phyloP scores from a whole-genome alignment of 495 filamentous ascomycete species.

The Neurospora sublineolata region DNA sequence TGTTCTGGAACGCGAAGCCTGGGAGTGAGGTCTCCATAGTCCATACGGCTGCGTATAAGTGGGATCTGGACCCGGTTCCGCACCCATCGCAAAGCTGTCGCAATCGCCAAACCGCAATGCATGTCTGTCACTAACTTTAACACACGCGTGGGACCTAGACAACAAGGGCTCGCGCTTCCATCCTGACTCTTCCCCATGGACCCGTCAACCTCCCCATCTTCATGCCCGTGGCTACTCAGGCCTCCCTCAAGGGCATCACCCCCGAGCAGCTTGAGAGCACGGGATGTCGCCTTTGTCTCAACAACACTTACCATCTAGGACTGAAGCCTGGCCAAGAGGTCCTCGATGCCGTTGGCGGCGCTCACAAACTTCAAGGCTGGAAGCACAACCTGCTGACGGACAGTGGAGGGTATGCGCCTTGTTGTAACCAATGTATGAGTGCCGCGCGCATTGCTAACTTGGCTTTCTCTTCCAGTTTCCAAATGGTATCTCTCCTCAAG shows the following conservation, averaged over 20 bases:
- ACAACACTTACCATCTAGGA: conserved; percentile 96
- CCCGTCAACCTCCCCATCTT: conserved; percentile 82
- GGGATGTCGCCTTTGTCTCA: conserved; percentile 82
- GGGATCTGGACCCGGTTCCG: background rate
- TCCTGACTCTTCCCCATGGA: conserved; percentile 83
- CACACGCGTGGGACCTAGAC: conserved; percentile 43
- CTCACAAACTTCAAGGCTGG: conserved; percentile 92
- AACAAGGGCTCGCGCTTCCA: conserved; percentile 88
- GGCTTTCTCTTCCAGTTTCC: conserved; percentile 52
- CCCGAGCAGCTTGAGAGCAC: conserved; percentile 82
- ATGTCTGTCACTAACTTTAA: background rate
- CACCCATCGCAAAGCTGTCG: background rate
- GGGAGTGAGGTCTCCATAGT: background rate
- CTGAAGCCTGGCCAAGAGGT: conserved; percentile 86
- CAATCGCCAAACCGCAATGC: background rate
- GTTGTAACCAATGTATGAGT: background rate
- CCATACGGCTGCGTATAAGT: background rate
- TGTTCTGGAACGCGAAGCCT: background rate
- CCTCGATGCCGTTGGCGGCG: conserved; percentile 76
- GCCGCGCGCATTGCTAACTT: background rate
- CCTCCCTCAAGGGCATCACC: conserved; percentile 86
- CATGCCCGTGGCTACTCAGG: conserved; percentile 98
- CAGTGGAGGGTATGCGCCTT: conserved; percentile 74
- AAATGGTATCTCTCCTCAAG: conserved; percentile 96
- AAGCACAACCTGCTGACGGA: conserved; percentile 90